Evolutionary conservation across 1,284 basidiomycete genomes (phyloP), one percentile per base, ranked within the genome.

Genomic region (Rhodotorula sp.): DNA sequence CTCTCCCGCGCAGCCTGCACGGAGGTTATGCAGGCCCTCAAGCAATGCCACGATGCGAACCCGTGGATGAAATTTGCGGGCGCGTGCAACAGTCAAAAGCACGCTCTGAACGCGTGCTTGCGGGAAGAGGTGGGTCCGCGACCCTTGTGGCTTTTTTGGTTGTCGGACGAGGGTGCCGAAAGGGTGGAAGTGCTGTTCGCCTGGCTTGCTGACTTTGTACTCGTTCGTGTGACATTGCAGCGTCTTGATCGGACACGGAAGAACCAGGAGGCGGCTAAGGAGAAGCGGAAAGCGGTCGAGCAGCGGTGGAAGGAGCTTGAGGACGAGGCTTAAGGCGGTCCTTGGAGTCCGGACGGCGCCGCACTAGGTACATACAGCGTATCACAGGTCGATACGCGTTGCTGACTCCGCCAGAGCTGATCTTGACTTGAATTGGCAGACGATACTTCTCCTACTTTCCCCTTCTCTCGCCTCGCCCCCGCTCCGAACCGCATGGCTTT

Each of bases 21-120:
- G 55, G 64, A 67, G 24, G 65, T 70, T 31, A 70, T 75, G 40
- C 48, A 65, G 37, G 62, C 64, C 8, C 64, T 75, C 55, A 66
- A 75, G 56, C 61, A 57, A 11, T 75, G 73, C 58, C 73, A 75
- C 60, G 53, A 70, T n/a, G 34, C 58, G 30, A 59, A 75, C 60
- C 65, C 70, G 2, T 65, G 58, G 46, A 51, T 72, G 55, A 70
- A 72, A 44, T 70, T 68, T 61, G 48, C 60, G 28, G 73, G 71
- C 13, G 24, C 47, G 4, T 75, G 73, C 63, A 75, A 75, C 69
- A 62, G 69, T 55, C 46, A 67, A 30, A 75, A 75, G 56, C 46
- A 53, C 52, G 64, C 62, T 0, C 67, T 75, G 64, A 75, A 75
- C 67, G 47, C 48, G 54, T 75, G 73, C 52, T 51, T 75, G 1